Evolutionary conservation across 2,329 filamentous ascomycete species (phyloP).

Genomic region (Dryadomyces quercus-mongolicae): DNA sequence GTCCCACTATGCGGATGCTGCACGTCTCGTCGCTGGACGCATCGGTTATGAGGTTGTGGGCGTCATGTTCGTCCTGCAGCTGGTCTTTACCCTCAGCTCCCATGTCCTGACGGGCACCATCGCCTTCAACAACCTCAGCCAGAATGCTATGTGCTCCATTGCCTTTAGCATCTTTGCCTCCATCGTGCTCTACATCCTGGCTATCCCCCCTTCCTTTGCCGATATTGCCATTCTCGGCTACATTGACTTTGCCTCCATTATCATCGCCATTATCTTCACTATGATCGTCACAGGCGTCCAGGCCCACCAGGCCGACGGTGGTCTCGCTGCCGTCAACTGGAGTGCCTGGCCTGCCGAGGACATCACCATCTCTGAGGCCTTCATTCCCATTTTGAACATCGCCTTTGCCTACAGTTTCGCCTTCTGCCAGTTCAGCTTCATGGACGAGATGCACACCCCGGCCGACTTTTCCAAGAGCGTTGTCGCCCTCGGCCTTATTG

Average conservation of each 20-base stretch:
- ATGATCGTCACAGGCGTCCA: constrained; percentile 4
- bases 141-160: constrained; percentile 36
- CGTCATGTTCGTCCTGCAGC: constrained; percentile 47
- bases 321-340: constrained; percentile 27
- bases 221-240: constrained; percentile 37
- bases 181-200: constrained; percentile 31
- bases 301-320: constrained; percentile 14
- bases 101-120: constrained; percentile 60
- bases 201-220: constrained; percentile 34
- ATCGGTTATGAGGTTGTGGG: constrained; percentile 52
- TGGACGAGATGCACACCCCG: constrained; percentile 41
- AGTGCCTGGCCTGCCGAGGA: constrained; percentile 31
- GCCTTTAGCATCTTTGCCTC: constrained; percentile 33
- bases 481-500: constrained; percentile 43
- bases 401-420: constrained; percentile 55
- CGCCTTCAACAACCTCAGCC: constrained; percentile 52
- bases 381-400: constrained; percentile 55
- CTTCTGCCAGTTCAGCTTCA: constrained; percentile 39
- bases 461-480: constrained; percentile 41
- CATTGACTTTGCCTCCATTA: constrained; percentile 39
- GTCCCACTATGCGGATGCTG: constrained; percentile 56
- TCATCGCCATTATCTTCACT: constrained; percentile 2
- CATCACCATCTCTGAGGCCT: constrained; percentile 39
- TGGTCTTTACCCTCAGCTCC: constrained; percentile 59
- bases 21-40: constrained; percentile 46